phyloP scores from a whole-genome alignment of 2,329 filamentous ascomycete genomes.

The Fusarium torulosum region DNA sequence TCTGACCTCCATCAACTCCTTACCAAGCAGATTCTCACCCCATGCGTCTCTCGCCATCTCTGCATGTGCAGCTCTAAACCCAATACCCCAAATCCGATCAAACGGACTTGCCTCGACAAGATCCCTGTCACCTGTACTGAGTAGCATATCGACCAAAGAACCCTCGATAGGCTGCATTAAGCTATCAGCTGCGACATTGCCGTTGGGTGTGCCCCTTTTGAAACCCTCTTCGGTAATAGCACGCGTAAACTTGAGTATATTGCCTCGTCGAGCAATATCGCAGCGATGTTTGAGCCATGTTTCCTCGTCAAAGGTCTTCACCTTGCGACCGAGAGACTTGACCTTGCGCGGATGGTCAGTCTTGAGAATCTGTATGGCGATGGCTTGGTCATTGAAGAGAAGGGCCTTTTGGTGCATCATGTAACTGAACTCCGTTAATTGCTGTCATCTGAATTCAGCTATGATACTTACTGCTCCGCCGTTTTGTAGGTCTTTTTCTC shows the following conservation, averaged over 20 bases:
- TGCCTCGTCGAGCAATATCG: slow-evolving; percentile 69
- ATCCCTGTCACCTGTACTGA: slow-evolving; percentile 70
- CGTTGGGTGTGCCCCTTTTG: slow-evolving; percentile 41
- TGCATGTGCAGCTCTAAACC: slow-evolving; percentile 66
- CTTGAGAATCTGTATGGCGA: slow-evolving; percentile 63
- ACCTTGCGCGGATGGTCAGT: slow-evolving; percentile 61
- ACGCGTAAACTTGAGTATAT: slow-evolving; percentile 69
- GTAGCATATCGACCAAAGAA: slow-evolving; percentile 61
- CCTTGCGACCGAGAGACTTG: slow-evolving; percentile 67
- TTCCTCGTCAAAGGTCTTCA: slow-evolving; percentile 63
- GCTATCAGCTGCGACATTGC: slow-evolving; percentile 25
- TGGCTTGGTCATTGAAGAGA: slow-evolving; percentile 60
- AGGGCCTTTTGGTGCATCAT: slow-evolving; percentile 69
- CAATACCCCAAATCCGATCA: slow-evolving; percentile 76
- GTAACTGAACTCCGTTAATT: slow-evolving; percentile 53
- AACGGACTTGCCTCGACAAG: slow-evolving; percentile 72
- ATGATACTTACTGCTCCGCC: slow-evolving; percentile 62
- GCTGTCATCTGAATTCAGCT: neutral
- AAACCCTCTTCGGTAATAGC: slow-evolving; percentile 52
- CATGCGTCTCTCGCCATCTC: slow-evolving; percentile 61
- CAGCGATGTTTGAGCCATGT: slow-evolving; percentile 66
- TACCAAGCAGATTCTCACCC: slow-evolving; percentile 75
- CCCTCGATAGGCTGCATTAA: slow-evolving; percentile 50
- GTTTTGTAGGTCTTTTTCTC: slow-evolving; percentile 59
- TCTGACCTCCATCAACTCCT: slow-evolving; percentile 71